phyloP scores from a whole-genome alignment of 139 green algal species.

The Chara braunii region DNA sequence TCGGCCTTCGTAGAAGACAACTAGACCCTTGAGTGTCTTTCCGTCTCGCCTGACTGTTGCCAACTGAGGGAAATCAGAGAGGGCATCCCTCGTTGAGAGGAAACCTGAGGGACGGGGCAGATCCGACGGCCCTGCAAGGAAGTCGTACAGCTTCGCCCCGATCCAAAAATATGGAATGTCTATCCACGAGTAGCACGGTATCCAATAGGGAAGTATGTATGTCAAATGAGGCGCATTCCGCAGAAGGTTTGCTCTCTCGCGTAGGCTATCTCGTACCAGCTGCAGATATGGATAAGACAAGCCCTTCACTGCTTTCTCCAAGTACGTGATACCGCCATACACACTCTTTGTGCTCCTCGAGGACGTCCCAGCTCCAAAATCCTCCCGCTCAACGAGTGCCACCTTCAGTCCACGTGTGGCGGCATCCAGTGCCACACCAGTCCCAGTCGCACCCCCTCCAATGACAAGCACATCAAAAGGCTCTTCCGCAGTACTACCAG shows the following conservation, averaged over 20 bases:
- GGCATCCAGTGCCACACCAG: constrained; percentile 80
- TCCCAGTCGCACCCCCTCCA: constrained; percentile 81
- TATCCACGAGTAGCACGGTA: constrained; percentile 95
- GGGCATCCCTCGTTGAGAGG: constrained; percentile 43
- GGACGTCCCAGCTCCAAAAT: constrained; percentile 82
- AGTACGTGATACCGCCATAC: constrained; percentile 77
- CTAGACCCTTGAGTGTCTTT: constrained; percentile 74
- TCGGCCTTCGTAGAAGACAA: constrained; percentile 85
- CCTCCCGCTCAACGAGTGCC: constrained; percentile 79
- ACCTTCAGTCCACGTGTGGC: constrained; percentile 58
- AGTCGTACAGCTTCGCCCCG: constrained; percentile 74
- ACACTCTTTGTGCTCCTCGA: constrained; percentile 77
- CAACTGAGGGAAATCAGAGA: constrained; percentile 30
- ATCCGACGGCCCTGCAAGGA: constrained; percentile 67
- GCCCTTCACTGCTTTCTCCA: constrained; percentile 81
- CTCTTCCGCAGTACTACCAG: too few relatives aligned
- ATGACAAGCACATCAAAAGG: constrained; percentile 25
- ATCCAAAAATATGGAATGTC: constrained; percentile 96
- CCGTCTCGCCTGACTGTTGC: too few relatives aligned
- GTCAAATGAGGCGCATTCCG: constrained; percentile 31
- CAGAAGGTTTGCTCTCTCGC: constrained; percentile 20
- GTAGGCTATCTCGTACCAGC: constrained; percentile 25
- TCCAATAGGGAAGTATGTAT: constrained; percentile 26
- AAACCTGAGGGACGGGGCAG: constrained; percentile 73
- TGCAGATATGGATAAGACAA: too few relatives aligned